Evolutionary conservation across 2,329 filamentous ascomycete species (phyloP).

Genomic region (Capronia coronata): DNA sequence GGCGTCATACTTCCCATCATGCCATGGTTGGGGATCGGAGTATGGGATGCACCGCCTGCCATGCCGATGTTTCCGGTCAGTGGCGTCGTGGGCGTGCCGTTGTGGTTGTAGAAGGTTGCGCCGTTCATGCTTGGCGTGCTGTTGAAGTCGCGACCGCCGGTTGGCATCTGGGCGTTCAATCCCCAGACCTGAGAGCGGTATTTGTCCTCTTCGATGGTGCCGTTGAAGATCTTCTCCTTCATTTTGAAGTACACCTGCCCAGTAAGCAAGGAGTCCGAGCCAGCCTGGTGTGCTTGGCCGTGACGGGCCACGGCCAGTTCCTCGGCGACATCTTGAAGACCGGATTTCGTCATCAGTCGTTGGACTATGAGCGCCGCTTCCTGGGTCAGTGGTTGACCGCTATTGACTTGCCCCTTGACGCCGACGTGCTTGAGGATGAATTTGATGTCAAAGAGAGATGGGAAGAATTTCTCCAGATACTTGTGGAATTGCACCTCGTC

Average conservation of each 20-base stretch:
- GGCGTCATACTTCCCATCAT: conserved; percentile 70
- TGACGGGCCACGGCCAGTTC: conserved; percentile 84
- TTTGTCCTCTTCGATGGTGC: conserved; percentile 67
- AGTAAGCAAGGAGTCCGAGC: conserved; percentile 86
- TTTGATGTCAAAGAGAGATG: conserved; percentile 90
- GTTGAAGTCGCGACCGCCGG: conserved; percentile 31
- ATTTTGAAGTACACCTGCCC: conserved; percentile 94
- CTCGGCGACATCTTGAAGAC: conserved; percentile 88
- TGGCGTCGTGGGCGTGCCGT: conserved; percentile 61
- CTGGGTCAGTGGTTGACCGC: conserved; percentile 57
- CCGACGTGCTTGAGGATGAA: conserved; percentile 90
- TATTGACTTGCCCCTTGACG: conserved; percentile 60
- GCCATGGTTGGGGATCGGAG: conserved; percentile 38
- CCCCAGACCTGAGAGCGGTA: conserved; percentile 91
- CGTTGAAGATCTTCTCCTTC: conserved; percentile 78
- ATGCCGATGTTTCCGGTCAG: conserved; percentile 51
- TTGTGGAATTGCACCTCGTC: conserved; percentile 86
- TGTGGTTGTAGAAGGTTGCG: conserved; percentile 41
- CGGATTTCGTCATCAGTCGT: conserved; percentile 83
- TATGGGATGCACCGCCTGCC: conserved; percentile 36
- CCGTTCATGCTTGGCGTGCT: conserved; percentile 50
- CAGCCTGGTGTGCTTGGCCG: conserved; percentile 83
- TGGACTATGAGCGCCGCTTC: conserved; percentile 67
- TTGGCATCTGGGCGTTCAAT: conserved; percentile 64
- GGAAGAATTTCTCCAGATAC: conserved; percentile 87